Percentiles rank a stretch among this genome's conserved stretches.
Evolutionary conservation across 805 yeast species (phyloP).

Genomic region (Wickerhamiella azyma): DNA sequence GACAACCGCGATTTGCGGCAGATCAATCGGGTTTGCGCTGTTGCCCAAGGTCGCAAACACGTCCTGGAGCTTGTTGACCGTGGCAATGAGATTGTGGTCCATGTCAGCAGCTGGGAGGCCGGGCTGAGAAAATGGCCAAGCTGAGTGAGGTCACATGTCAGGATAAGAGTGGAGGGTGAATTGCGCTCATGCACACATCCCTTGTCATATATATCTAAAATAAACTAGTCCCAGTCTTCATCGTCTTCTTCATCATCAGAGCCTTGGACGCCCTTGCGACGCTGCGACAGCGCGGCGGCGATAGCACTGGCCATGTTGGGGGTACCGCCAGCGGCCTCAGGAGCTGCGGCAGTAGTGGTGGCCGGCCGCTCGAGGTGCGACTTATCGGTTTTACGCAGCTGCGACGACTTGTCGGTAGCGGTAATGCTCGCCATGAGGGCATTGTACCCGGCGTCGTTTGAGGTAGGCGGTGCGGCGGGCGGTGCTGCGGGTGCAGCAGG

Average conservation of each 20-base stretch:
- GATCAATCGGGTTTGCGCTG: conserved; percentile 82
- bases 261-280: conserved; percentile 69
- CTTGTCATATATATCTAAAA: background rate
- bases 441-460: conserved; percentile 18
- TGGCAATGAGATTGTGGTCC: conserved; percentile 65
- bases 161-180: too few species aligned
- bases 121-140: too few species aligned
- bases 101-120: conserved; percentile 23
- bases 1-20: conserved; percentile 90
- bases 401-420: conserved; percentile 50
- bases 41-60: conserved; percentile 96
- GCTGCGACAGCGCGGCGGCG: conserved; percentile 67
- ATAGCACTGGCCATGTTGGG: conserved; percentile 73
- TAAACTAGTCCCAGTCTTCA: conserved; percentile 49
- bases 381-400: conserved; percentile 68
- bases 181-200: too few species aligned
- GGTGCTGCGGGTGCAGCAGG: conserved; percentile 15
- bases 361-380: conserved; percentile 70
- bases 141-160: too few species aligned
- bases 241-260: conserved; percentile 78
- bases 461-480: conserved; percentile 12
- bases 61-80: conserved; percentile 80
- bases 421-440: conserved; percentile 70
- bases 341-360: conserved; percentile 54
- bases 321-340: conserved; percentile 40